Conservation (phyloP, 108 stramenopile species). For the Nannochloropsis oceanica region DNA sequence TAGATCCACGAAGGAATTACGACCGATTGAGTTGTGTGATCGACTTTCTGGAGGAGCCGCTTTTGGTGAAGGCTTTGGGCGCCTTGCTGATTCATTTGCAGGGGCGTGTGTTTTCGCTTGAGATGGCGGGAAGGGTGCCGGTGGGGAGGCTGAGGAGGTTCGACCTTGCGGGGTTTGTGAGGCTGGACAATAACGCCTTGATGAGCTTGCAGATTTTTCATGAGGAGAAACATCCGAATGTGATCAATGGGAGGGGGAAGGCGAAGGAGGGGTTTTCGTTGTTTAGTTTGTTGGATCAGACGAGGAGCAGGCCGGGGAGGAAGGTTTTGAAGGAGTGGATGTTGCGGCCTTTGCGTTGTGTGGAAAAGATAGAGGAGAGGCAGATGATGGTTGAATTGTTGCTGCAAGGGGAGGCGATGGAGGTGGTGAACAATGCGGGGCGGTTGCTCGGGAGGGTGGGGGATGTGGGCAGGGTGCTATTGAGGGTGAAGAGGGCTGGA, state of each 20-base stretch:
- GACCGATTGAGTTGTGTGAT: constrained; percentile 7
- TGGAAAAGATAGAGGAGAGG: constrained; percentile 40
- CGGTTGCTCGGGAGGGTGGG: constrained; percentile 46
- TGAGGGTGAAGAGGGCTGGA: constrained; percentile 56
- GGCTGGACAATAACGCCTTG: constrained; percentile 1
- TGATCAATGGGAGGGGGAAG: constrained; percentile 20
- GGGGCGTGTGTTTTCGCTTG: constrained; percentile 2
- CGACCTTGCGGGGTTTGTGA: neutral
- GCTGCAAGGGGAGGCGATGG: constrained; percentile 41
- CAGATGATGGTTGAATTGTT: constrained; percentile 73
- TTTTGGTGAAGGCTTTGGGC: constrained; percentile 5
- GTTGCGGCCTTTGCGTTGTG: constrained; percentile 55
- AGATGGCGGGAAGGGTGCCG: neutral
- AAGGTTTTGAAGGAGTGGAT: constrained; percentile 72
- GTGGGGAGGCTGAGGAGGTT: neutral
- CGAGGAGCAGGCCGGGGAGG: constrained; percentile 56
- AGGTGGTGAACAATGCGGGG: constrained; percentile 39
- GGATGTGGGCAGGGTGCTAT: constrained; percentile 55
- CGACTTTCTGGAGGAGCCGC: constrained; percentile 10
- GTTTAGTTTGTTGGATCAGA: constrained; percentile 69
- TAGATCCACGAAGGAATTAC: neutral
- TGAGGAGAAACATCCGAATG: constrained; percentile 7
- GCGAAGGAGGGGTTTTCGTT: constrained; percentile 82
- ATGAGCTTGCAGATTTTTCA: neutral
- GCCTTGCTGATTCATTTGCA: constrained; percentile 8